phyloP scores from a whole-genome alignment of 2,329 filamentous ascomycete genomes.

The Trichothecium sympodiale region DNA sequence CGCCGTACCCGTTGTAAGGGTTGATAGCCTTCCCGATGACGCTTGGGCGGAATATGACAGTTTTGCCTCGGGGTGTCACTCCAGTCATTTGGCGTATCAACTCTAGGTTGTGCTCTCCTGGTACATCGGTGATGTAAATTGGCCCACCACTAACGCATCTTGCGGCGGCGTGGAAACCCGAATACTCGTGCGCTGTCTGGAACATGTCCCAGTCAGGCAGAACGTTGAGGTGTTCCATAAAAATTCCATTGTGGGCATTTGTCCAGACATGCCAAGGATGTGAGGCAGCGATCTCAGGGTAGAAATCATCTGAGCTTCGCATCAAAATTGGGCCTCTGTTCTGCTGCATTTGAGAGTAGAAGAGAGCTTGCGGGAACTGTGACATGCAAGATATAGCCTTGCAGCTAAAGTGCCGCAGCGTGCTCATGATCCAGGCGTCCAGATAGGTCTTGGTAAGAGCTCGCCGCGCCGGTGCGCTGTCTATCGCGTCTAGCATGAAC shows the following conservation, averaged over 20 bases:
- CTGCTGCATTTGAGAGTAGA: slow-evolving; percentile 70
- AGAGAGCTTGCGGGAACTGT: slow-evolving; percentile 74
- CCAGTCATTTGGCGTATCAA: slow-evolving; percentile 77
- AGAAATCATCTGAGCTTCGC: slow-evolving; percentile 88
- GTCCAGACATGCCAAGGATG: slow-evolving; percentile 94
- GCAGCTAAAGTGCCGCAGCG: slow-evolving; percentile 65
- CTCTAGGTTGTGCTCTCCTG: slow-evolving; percentile 65
- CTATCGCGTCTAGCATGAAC: slow-evolving; percentile 72
- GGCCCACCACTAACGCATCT: slow-evolving; percentile 84
- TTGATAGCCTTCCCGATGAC: slow-evolving; percentile 61
- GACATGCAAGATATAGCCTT: slow-evolving; percentile 92
- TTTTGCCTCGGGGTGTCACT: slow-evolving; percentile 57
- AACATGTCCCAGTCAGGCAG: slow-evolving; percentile 76
- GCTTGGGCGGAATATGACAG: slow-evolving; percentile 71
- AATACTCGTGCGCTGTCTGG: slow-evolving; percentile 55
- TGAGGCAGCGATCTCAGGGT: slow-evolving; percentile 66
- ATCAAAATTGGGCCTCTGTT: slow-evolving; percentile 63
- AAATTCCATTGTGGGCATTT: slow-evolving; percentile 79
- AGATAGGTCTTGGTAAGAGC: slow-evolving; percentile 66
- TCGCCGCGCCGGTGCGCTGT: slow-evolving; percentile 56
- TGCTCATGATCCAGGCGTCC: slow-evolving; percentile 73
- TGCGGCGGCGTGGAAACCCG: slow-evolving; percentile 79
- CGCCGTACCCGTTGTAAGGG: slow-evolving; percentile 66
- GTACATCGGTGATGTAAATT: slow-evolving; percentile 86
- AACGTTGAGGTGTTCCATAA: slow-evolving; percentile 76